A percentile compares a stretch with the other conserved stretches of the same genome.
phyloP scores from a whole-genome alignment of 305 asterid species.

The Fraxinus angustifolia region DNA sequence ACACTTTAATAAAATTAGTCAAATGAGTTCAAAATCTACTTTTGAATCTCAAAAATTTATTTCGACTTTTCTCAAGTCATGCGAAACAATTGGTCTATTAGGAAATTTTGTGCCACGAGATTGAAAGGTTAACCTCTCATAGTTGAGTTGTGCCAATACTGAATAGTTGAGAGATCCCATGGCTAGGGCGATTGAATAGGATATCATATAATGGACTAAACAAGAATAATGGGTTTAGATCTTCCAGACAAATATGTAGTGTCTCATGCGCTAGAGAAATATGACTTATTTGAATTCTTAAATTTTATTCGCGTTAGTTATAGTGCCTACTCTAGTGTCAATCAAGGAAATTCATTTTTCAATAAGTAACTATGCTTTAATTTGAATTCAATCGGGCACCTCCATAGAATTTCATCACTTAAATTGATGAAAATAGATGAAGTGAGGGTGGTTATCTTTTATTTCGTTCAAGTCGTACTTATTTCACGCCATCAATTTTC shows the following conservation, averaged over 20 bases:
- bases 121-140: neutral
- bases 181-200: neutral
- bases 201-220: neutral
- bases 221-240: slow-evolving; percentile 12
- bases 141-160: neutral
- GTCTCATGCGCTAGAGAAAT: neutral
- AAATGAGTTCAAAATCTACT: too few species aligned
- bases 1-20: too few species aligned
- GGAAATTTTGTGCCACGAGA: neutral
- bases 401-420: neutral
- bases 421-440: neutral
- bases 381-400: neutral
- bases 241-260: slow-evolving; percentile 7
- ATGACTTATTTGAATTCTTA: neutral
- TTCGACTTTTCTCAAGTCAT: too few species aligned
- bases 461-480: neutral
- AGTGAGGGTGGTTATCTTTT: neutral
- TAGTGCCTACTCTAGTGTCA: neutral
- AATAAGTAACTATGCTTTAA: too few species aligned
- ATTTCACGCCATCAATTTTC: neutral
- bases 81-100: neutral
- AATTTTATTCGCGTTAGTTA: neutral
- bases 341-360: neutral
- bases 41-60: too few species aligned
- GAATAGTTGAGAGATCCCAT: neutral